Evolutionary conservation across 495 filamentous ascomycete genomes (phyloP).

Genomic region (Daldinia caldariorum): DNA sequence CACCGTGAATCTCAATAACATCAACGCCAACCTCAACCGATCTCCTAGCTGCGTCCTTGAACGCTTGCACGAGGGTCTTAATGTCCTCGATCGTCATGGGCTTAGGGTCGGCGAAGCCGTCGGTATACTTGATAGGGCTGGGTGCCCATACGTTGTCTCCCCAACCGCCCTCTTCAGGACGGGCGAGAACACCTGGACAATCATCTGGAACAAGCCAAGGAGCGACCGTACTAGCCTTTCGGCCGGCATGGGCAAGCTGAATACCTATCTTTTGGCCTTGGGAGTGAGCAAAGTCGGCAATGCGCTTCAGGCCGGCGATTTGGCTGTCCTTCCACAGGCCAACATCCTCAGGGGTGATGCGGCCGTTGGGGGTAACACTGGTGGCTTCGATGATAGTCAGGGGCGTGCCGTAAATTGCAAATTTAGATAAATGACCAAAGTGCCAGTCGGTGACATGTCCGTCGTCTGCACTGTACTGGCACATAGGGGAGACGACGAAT

Average conservation of each 20-base stretch:
- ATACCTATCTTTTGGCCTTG: conserved; percentile 76
- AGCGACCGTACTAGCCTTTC: conserved; percentile 72
- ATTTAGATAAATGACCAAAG: conserved; percentile 69
- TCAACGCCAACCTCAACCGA: conserved; percentile 76
- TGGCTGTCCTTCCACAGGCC: conserved; percentile 78
- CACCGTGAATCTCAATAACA: conserved; percentile 69
- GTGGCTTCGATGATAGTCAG: conserved; percentile 77
- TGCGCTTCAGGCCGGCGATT: conserved; percentile 68
- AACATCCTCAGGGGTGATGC: conserved; percentile 74
- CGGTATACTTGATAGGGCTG: conserved; percentile 59
- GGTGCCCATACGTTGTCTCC: conserved; percentile 67
- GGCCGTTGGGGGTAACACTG: conserved; percentile 71
- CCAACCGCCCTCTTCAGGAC: conserved; percentile 70
- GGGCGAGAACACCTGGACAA: conserved; percentile 51
- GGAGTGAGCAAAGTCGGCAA: conserved; percentile 68
- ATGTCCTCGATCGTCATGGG: conserved; percentile 71
- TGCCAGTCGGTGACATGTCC: conserved; percentile 79
- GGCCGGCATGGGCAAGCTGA: conserved; percentile 78
- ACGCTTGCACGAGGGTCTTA: conserved; percentile 67
- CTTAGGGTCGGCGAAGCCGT: conserved; percentile 59
- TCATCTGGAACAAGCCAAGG: conserved; percentile 63
- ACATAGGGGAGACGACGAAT: conserved; percentile 69
- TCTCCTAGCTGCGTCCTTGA: conserved; percentile 66
- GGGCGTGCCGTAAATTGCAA: conserved; percentile 69
- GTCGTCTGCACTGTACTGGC: conserved; percentile 73